Percentiles rank a stretch among this genome's conserved stretches.
These are phyloP conservation scores for Penicillium roqueforti DNA, from an alignment of 495 filamentous ascomycete species.

Conservation along the genomic window DNA sequence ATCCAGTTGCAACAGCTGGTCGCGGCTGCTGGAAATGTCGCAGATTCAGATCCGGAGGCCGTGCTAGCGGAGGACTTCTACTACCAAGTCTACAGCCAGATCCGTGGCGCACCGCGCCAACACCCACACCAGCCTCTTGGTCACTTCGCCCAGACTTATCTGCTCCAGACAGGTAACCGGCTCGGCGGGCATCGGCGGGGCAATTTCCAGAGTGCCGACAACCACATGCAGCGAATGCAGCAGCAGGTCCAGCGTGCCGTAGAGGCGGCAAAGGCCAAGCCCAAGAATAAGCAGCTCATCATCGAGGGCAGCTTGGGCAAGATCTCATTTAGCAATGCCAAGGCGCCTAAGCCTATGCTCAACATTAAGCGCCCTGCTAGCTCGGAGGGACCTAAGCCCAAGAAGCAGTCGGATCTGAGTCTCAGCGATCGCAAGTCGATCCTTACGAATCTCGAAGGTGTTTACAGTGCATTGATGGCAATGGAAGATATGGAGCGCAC, in stretches of 20 bases:
- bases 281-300: slow-evolving; percentile 96
- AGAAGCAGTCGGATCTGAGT: slow-evolving; percentile 46
- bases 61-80: slow-evolving; percentile 92
- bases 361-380: slow-evolving; percentile 91
- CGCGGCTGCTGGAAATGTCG: slow-evolving; percentile 80
- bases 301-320: slow-evolving; percentile 98
- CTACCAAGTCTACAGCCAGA: slow-evolving; percentile 93
- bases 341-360: slow-evolving; percentile 88
- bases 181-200: slow-evolving; percentile 62
- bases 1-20: slow-evolving; percentile 97
- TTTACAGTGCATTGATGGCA: slow-evolving; percentile 82
- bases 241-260: slow-evolving; percentile 97
- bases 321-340: slow-evolving; percentile 98
- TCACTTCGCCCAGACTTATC: slow-evolving; percentile 96
- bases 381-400: slow-evolving; percentile 46
- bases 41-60: slow-evolving; percentile 72
- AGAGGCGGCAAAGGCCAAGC: slow-evolving; percentile 92
- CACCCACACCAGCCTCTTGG: slow-evolving; percentile 87
- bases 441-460: slow-evolving; percentile 76
- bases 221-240: slow-evolving; percentile 98
- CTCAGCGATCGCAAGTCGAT: slow-evolving; percentile 75
- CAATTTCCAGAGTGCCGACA: slow-evolving; percentile 74
- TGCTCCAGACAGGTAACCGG: slow-evolving; percentile 85
- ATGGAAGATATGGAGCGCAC: slow-evolving; percentile 93
- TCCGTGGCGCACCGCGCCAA: slow-evolving; percentile 79